Evolutionary conservation across 768 basidiomycete species (phyloP).

Genomic region (Pulveroboletus sp.): DNA sequence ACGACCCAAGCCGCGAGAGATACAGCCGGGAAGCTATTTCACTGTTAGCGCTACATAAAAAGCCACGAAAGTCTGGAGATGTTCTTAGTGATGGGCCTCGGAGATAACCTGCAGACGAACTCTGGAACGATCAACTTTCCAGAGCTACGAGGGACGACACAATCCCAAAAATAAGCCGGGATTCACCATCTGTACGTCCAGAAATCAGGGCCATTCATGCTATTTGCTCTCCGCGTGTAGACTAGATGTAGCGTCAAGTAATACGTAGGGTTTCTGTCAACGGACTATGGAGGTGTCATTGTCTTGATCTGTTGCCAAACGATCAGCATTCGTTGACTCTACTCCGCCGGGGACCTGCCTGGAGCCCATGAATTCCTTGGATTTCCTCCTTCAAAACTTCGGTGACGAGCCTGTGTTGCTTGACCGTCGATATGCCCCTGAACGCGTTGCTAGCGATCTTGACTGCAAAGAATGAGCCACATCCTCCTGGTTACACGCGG

Average conservation of each 20-base stretch:
- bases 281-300: constrained; percentile 25
- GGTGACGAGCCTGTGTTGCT: constrained; percentile 92
- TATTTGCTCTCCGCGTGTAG: constrained; percentile 8
- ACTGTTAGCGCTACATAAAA: constrained; percentile 41
- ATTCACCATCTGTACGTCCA: background rate
- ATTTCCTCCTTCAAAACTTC: constrained; percentile 86
- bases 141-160: too few species aligned
- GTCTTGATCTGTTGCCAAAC: constrained; percentile 39
- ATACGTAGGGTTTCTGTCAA: constrained; percentile 1
- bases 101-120: background rate
- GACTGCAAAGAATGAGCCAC: constrained; percentile 96
- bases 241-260: constrained; percentile 3
- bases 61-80: background rate
- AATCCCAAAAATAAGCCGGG: too few species aligned
- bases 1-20: constrained; percentile 53
- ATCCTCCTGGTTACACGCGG: constrained; percentile 62
- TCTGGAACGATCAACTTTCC: background rate
- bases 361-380: constrained; percentile 86
- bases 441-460: constrained; percentile 81
- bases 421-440: constrained; percentile 79
- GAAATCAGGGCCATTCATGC: background rate
- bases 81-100: background rate
- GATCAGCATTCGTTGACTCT: constrained; percentile 2
- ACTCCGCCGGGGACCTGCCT: constrained; percentile 48
- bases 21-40: constrained; percentile 67